Evolutionary conservation across 495 filamentous ascomycete genomes (phyloP).

Genomic region (Penicillium turbatum): DNA sequence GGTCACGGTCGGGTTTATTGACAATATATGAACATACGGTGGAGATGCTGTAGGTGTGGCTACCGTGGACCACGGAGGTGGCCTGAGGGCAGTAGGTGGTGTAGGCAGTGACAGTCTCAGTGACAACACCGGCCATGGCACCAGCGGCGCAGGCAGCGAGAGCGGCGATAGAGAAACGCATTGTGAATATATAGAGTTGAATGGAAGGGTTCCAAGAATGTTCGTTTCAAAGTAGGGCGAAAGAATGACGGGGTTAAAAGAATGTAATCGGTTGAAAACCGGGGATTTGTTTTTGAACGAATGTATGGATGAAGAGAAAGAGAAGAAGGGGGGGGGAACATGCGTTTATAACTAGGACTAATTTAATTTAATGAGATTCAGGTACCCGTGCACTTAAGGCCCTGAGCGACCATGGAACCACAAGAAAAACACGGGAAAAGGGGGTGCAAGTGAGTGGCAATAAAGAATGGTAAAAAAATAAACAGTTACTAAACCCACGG

Average conservation of each 20-base stretch:
- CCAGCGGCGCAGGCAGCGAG: conserved; percentile 60
- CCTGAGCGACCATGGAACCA: neutral
- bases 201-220: conserved; percentile 20
- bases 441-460: conserved; percentile 9
- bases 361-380: conserved; percentile 16
- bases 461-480: neutral
- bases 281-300: conserved; percentile 22
- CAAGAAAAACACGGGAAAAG: conserved; percentile 8
- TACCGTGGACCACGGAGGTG: conserved; percentile 65
- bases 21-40: conserved; percentile 45
- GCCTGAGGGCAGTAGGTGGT: conserved; percentile 83
- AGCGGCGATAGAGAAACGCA: conserved; percentile 84
- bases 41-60: conserved; percentile 75
- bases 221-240: conserved; percentile 17
- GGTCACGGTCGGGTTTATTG: neutral
- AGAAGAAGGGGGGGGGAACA: conserved; percentile 7
- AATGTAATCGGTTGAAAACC: conserved; percentile 51
- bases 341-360: conserved; percentile 13
- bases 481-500: neutral
- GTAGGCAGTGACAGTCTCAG: conserved; percentile 72
- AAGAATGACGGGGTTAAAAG: conserved; percentile 39
- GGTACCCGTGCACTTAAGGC: conserved; percentile 25
- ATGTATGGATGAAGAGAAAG: conserved; percentile 19
- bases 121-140: conserved; percentile 57
- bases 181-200: conserved; percentile 52